Evolutionary conservation across 352 stramenopile genomes (phyloP).

Genomic region (Blastocystis sp.): DNA sequence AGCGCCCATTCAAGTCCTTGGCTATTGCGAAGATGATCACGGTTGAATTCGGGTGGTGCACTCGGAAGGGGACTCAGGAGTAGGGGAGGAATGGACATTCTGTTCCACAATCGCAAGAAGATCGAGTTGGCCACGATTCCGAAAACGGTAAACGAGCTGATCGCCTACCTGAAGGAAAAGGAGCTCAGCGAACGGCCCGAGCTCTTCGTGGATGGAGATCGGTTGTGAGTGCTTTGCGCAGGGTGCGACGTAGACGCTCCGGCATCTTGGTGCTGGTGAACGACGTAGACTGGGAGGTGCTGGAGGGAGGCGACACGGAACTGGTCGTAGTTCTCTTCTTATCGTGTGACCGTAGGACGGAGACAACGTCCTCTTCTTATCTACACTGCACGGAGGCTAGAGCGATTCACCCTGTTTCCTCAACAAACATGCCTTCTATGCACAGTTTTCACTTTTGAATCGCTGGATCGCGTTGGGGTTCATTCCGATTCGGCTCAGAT

Average conservation of each 20-base stretch:
- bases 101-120: conserved; percentile 11
- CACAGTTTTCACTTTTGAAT: conserved; percentile 16
- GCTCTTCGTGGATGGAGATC: conserved; percentile 51
- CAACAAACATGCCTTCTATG: background rate
- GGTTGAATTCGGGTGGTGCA: conserved; percentile 32
- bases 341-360: conserved; percentile 32
- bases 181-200: conserved; percentile 34
- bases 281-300: conserved; percentile 61
- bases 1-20: background rate
- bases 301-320: conserved; percentile 38
- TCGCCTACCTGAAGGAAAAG: conserved; percentile 32
- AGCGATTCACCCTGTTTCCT: background rate
- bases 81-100: conserved; percentile 64
- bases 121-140: background rate
- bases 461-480: background rate
- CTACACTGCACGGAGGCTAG: conserved; percentile 55
- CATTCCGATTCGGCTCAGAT: conserved; percentile 50
- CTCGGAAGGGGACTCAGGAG: background rate
- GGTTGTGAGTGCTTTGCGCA: background rate
- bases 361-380: conserved; percentile 64
- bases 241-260: conserved; percentile 26
- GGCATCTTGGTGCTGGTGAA: conserved; percentile 64
- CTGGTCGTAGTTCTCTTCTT: background rate
- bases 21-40: conserved; percentile 20
- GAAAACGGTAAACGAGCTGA: conserved; percentile 33